Evolutionary conservation across 768 basidiomycete species (phyloP).

Genomic region (Leccinellum rugosiceps): DNA sequence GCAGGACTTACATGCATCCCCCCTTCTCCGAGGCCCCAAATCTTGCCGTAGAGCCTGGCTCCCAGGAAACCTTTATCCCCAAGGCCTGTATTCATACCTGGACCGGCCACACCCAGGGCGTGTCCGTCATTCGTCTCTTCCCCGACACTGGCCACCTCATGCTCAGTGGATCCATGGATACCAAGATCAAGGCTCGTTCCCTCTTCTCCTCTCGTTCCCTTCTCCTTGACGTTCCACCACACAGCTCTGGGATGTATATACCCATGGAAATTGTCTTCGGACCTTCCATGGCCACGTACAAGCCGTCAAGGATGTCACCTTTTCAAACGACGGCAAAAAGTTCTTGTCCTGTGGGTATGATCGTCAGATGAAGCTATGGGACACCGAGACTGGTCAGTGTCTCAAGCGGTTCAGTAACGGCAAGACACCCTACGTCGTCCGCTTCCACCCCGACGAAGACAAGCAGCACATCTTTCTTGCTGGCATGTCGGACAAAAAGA

Average conservation of each 20-base stretch:
- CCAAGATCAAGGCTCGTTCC: conserved; percentile 83
- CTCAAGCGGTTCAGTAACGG: conserved; percentile 96
- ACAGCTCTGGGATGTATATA: conserved; percentile 98
- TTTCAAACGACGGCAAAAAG: conserved; percentile 86
- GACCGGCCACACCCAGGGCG: conserved; percentile 96
- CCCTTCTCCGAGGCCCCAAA: conserved; percentile 86
- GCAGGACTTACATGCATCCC: conserved; percentile 96
- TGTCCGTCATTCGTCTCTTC: conserved; percentile 91
- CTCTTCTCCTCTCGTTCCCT: background rate
- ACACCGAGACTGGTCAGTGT: conserved; percentile 98
- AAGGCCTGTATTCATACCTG: conserved; percentile 96
- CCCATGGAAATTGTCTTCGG: conserved; percentile 91
- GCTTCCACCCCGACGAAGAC: conserved; percentile 94
- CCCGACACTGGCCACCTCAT: conserved; percentile 91
- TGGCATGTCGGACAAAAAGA: conserved; percentile 99
- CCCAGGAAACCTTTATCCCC: conserved; percentile 91
- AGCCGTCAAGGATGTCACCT: conserved; percentile 94
- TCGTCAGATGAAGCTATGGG: conserved; percentile 98
- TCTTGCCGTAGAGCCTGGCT: conserved; percentile 72
- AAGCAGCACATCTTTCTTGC: conserved; percentile 96
- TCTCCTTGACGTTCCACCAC: conserved; percentile 5
- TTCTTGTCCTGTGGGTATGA: conserved; percentile 96
- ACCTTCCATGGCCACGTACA: conserved; percentile 98
- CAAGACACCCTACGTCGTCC: conserved; percentile 93
- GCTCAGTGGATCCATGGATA: conserved; percentile 96